These are phyloP conservation scores for Fusarium begoniae DNA, from an alignment of 2,329 filamentous ascomycete species.

Conservation along the genomic window DNA sequence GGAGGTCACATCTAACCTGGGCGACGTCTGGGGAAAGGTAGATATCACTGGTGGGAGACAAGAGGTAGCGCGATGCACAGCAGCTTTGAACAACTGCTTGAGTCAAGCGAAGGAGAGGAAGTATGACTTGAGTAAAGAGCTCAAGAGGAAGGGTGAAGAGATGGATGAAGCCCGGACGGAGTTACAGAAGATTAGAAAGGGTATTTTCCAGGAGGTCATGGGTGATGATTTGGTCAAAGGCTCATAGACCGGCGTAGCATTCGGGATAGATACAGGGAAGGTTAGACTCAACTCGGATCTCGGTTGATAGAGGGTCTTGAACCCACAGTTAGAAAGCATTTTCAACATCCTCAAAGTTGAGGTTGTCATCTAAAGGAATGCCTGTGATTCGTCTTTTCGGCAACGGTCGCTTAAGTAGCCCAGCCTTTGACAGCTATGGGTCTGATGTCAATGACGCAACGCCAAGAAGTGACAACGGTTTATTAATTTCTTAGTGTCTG, in stretches of 20 bases:
- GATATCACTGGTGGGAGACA: conserved; percentile 57
- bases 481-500: background rate
- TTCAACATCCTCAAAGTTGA: background rate
- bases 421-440: conserved; percentile 1
- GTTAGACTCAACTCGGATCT: background rate
- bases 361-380: background rate
- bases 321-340: background rate
- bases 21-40: conserved; percentile 61
- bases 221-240: conserved; percentile 7
- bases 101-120: conserved; percentile 46
- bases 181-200: conserved; percentile 56
- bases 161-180: conserved; percentile 48
- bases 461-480: conserved; percentile 9
- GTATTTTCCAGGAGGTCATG: conserved; percentile 44
- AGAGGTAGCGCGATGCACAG: conserved; percentile 49
- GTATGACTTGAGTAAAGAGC: conserved; percentile 42
- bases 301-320: background rate
- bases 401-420: conserved; percentile 16
- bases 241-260: background rate
- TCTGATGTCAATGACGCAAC: background rate
- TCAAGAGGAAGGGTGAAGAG: conserved; percentile 43
- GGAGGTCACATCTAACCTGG: conserved; percentile 44
- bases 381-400: conserved; percentile 18
- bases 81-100: conserved; percentile 46
- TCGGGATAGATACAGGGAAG: background rate